These are phyloP conservation scores for Adansonia rubrostipa DNA, from an alignment of 441 rosid genomes.

Conservation along the genomic window DNA sequence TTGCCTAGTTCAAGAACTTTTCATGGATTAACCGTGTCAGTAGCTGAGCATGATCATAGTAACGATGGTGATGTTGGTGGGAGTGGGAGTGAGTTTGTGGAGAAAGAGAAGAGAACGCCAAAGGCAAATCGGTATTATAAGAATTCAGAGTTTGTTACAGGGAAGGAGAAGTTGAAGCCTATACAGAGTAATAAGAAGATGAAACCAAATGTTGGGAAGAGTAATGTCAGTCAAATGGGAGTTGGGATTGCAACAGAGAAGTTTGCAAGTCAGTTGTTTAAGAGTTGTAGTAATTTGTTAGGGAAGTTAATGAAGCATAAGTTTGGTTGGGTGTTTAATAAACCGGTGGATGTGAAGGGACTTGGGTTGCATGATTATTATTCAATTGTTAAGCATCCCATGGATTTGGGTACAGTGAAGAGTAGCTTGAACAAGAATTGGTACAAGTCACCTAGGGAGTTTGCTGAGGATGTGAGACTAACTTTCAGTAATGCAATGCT, in stretches of 20 bases:
- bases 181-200: conserved; percentile 47
- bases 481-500: conserved; percentile 85
- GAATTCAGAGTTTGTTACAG: conserved; percentile 39
- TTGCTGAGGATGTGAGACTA: conserved; percentile 88
- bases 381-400: conserved; percentile 76
- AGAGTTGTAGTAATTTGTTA: conserved; percentile 64
- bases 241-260: conserved; percentile 37
- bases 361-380: conserved; percentile 78
- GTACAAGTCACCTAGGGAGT: conserved; percentile 73
- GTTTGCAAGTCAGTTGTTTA: conserved; percentile 47
- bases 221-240: conserved; percentile 33
- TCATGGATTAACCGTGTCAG: conserved; percentile 38
- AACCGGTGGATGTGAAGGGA: conserved; percentile 75
- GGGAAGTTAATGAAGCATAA: conserved; percentile 80
- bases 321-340: conserved; percentile 84
- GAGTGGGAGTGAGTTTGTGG: conserved; percentile 30
- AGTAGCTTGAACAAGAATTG: conserved; percentile 55
- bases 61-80: conserved; percentile 32
- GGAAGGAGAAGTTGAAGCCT: conserved; percentile 46
- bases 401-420: conserved; percentile 95
- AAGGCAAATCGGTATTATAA: conserved; percentile 43
- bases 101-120: conserved; percentile 49
- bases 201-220: conserved; percentile 53
- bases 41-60: conserved; percentile 34
- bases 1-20: conserved; percentile 33